These are phyloP conservation scores for Phellinidium pouzarii DNA, from an alignment of 1,284 basidiomycete genomes.

Conservation along the genomic window DNA sequence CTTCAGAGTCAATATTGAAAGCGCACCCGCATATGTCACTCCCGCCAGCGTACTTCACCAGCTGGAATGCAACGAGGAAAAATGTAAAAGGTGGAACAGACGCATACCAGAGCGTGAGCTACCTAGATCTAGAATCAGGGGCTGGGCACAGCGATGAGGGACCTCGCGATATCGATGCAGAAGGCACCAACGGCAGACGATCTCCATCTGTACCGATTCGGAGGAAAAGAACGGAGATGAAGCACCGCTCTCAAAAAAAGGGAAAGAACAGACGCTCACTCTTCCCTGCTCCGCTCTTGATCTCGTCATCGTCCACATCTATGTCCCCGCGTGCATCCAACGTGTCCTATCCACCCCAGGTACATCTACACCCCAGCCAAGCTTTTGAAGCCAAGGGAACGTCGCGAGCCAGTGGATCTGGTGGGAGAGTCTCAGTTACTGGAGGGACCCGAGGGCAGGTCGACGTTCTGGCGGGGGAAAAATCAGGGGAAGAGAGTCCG, in stretches of 20 bases:
- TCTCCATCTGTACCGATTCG: not conserved
- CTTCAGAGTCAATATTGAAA: constrained; percentile 3
- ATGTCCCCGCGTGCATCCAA: not conserved
- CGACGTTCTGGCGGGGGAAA: no score
- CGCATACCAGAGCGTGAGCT: constrained; percentile 2
- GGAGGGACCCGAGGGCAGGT: no score
- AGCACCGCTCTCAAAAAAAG: not conserved
- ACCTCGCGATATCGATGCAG: not conserved
- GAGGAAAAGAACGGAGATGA: not conserved
- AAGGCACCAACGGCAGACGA: not conserved
- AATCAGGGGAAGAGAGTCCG: no score
- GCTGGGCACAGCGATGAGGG: not conserved
- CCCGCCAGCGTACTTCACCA: constrained; percentile 3
- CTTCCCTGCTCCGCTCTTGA: not conserved
- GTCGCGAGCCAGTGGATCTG: not conserved
- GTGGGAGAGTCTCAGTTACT: no score
- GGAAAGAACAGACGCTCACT: not conserved
- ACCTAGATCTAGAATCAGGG: constrained; percentile 14
- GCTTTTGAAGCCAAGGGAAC: not conserved
- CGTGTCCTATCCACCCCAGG: not conserved
- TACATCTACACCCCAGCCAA: not conserved
- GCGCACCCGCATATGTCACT: constrained; percentile 12
- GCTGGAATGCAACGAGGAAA: not conserved
- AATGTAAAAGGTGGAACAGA: not conserved
- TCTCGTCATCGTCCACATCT: not conserved